phyloP scores from a whole-genome alignment of 2,329 filamentous ascomycete species.

The Aspergillus tanneri region DNA sequence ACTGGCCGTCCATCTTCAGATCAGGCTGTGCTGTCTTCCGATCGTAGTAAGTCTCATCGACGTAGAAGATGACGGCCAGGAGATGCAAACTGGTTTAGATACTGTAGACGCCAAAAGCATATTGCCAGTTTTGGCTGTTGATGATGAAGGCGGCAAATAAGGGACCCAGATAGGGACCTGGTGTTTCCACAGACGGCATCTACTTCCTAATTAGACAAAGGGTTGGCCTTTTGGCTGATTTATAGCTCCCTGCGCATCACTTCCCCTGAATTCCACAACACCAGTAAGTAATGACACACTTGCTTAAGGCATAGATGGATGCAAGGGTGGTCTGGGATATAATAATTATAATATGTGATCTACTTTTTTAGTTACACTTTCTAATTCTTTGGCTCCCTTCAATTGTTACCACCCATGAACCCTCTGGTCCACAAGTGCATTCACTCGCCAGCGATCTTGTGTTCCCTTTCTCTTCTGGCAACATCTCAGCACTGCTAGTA shows the following conservation, averaged over 20 bases:
- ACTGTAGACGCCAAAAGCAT: slow-evolving; percentile 39
- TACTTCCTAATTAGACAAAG: no score
- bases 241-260: no score
- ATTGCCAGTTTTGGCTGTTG: slow-evolving; percentile 36
- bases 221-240: no score
- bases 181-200: no score
- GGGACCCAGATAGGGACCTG: slow-evolving; percentile 36
- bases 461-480: slow-evolving; percentile 43
- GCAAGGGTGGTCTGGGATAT: no score
- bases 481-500: slow-evolving; percentile 46
- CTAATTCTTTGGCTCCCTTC: background rate
- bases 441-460: slow-evolving; percentile 35
- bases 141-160: slow-evolving; percentile 40
- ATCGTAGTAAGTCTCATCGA: slow-evolving; percentile 43
- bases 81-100: slow-evolving; percentile 35
- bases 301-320: no score
- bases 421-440: slow-evolving; percentile 25
- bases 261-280: no score
- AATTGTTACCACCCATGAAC: slow-evolving; percentile 1
- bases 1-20: slow-evolving; percentile 23
- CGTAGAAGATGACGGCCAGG: slow-evolving; percentile 33
- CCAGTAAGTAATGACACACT: no score
- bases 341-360: no score
- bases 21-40: slow-evolving; percentile 24
- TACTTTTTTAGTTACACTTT: background rate